A percentile compares a stretch with the other conserved stretches of the same genome.
Conservation (phyloP, 2,329 filamentous ascomycete species). For the Monosporascus sp. region DNA sequence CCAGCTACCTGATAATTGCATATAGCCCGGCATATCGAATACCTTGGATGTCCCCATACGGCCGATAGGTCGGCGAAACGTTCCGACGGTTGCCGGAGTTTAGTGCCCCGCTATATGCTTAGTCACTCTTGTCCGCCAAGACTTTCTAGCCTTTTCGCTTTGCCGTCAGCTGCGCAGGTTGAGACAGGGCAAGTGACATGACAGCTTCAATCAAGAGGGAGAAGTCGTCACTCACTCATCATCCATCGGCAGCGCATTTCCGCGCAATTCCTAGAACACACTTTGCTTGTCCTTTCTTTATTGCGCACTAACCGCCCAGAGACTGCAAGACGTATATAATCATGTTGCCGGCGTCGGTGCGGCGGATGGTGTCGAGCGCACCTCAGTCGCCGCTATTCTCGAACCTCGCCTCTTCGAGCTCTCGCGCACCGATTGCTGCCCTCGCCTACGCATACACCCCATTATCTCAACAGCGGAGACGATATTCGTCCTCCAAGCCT, state of each 20-base stretch:
- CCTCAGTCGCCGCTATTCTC: slow-evolving; percentile 40
- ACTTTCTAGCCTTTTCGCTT: background rate
- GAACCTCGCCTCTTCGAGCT: slow-evolving; percentile 34
- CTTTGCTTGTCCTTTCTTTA: background rate
- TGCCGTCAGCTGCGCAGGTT: background rate
- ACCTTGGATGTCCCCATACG: too few species aligned
- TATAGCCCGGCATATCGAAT: too few species aligned
- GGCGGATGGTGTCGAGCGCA: slow-evolving; percentile 45
- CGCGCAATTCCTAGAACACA: background rate
- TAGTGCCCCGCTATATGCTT: background rate
- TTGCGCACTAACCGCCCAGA: background rate
- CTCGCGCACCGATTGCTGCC: slow-evolving; percentile 32
- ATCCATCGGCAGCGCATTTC: background rate
- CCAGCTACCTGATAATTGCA: too few species aligned
- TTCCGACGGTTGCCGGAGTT: background rate
- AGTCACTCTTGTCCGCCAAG: background rate
- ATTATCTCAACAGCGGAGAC: slow-evolving; percentile 40
- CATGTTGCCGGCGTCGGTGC: slow-evolving; percentile 52
- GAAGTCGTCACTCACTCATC: background rate
- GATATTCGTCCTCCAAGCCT: slow-evolving; percentile 58
- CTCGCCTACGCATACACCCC: slow-evolving; percentile 31
- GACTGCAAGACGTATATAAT: slow-evolving; percentile 12
- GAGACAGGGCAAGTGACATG: background rate
- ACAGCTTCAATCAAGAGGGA: background rate
- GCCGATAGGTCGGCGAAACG: background rate